Base-by-base conservation (phyloP, 495 filamentous ascomycete species). In the Letharia columbiana region DNA sequence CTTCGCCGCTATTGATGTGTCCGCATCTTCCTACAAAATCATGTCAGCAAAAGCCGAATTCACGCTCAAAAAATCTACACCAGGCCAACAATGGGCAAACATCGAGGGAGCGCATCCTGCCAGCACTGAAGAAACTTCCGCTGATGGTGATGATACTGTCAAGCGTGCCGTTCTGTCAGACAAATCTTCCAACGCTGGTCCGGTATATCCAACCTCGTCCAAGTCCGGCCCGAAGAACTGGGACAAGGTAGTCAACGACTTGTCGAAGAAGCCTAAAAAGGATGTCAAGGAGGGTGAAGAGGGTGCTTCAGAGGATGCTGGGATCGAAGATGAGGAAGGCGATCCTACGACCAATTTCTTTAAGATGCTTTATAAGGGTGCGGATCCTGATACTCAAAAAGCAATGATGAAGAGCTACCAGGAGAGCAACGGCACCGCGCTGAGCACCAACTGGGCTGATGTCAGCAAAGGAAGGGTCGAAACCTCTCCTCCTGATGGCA, bases 321-420 rank as follows among this genome's bases (percentile, higher is more conserved):
- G 84, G 40, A 82, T 82, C 6, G 84, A 87, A 10, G 84, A 87
- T 23, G 83, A 86, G 28, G 85, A 84, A 20, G 84, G 81, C 7
- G 87, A 90, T 61, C 83, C 89, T n/a, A 88, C 90, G 5, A 89
- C 94, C 67, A 75, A 72, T 4, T 98, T 98, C 77, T 98, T 98
- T 81, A 93, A 95, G 81, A 87, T 88, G 73, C 81, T 98, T 0
- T 98, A 94, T 76, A 86, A 88, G 67, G 80, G 80, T 62, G 88
- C 91, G 0, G 86, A 90, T 62, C 83, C 86, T 0, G 92, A 98
- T 67, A 91, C 90, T 45, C 85, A 83, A 70, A 83, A 91, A 5
- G 94, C 94, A 4, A 98, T 98, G 94, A 91, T 96, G 84, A 98
- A 98, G 83, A 96, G 91, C 75, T 98, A 90, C 71, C 75, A 85